Evolutionary conservation across 1,284 basidiomycete species (phyloP), one percentile per base, ranked within the genome.

Genomic region (Pseudozyma sp.): DNA sequence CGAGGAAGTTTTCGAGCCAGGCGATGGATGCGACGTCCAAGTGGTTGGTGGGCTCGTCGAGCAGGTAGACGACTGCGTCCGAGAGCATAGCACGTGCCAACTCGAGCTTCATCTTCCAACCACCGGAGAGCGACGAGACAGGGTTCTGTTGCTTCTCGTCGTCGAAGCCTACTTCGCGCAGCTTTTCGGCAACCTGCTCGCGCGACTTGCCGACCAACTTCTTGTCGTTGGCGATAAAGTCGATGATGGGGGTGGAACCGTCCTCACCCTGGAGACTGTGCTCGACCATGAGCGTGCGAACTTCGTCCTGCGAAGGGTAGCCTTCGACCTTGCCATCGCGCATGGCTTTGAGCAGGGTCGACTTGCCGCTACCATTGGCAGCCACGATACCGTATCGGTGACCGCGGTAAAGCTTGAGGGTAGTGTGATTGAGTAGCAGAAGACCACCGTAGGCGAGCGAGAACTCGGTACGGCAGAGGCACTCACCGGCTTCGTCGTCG

Each of bases 101-200:
- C 94, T 89, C 87, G 84, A 88, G 81, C 82, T 94, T 94, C 96
- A 99, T 99, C 88, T 99, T 99, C 96, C 96, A 99, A 54, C 97
- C 96, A 85, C 97, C 97, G 19, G 94, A 97, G 65, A 98, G 87
- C 56, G 93, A 92, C 51, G 92, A 92, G 67, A 98, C 95, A 46
- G 90, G 87, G 82, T 96, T 92, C 43, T 88, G 85, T 86, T 98
- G 95, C 70, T 94, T 89, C 63, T 88, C 89, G 71, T 93, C 92
- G 78, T 94, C 92, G 84, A 99, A 99, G 49, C 97, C 96, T 66
- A 84, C 82, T 17, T 77, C 70, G 29, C 50, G 58, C 37, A 84
- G 73, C 58, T 79, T 79, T 39, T 68, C 65, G 14, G 77, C 74
- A 5, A 83, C 73, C 50, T 83, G 47, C 17, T 80, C 78, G 45